Evolutionary conservation across 2,329 filamentous ascomycete genomes (phyloP).

Genomic region (Beauveria rudraprayagi): DNA sequence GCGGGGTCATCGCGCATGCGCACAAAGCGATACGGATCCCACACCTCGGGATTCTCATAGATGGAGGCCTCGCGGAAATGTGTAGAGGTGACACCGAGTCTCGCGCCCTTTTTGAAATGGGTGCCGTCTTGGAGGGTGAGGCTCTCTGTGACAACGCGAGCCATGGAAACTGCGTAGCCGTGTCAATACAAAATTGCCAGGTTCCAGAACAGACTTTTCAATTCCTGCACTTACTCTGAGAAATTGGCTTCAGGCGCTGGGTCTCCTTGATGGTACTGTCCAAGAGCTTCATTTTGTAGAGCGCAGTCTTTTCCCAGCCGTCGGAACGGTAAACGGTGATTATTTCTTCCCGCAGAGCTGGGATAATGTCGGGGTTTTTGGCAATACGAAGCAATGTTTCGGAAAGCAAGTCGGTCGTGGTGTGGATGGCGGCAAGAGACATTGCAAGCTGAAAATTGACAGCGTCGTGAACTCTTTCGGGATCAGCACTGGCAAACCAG

Average conservation of each 20-base stretch:
- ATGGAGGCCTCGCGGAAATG: constrained; percentile 13
- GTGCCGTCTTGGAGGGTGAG: constrained; percentile 13
- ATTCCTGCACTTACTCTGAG: constrained; percentile 15
- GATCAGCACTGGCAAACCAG: constrained; percentile 44
- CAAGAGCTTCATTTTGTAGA: constrained; percentile 36
- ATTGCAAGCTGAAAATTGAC: constrained; percentile 16
- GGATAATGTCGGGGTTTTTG: constrained; percentile 28
- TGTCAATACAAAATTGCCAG: too few relatives aligned
- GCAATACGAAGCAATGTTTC: constrained; percentile 27
- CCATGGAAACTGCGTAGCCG: constrained; percentile 1
- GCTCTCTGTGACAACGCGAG: constrained; percentile 3
- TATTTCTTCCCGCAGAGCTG: constrained; percentile 35
- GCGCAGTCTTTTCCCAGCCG: constrained; percentile 36
- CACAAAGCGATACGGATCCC: constrained; percentile 39
- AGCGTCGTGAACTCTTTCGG: constrained; percentile 10
- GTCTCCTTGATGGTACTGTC: constrained; percentile 45
- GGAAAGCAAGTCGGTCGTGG: constrained; percentile 30
- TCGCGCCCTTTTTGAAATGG: constrained; percentile 6
- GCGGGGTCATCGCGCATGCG: constrained; percentile 29
- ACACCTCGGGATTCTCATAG: constrained; percentile 30
- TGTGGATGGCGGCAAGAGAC: constrained; percentile 46
- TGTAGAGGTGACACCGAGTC: background rate
- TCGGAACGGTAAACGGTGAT: constrained; percentile 5
- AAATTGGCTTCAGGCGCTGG: constrained; percentile 37
- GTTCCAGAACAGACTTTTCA: too few relatives aligned